phyloP scores from a whole-genome alignment of 164 flowering plant species.

The Buxus sempervirens region DNA sequence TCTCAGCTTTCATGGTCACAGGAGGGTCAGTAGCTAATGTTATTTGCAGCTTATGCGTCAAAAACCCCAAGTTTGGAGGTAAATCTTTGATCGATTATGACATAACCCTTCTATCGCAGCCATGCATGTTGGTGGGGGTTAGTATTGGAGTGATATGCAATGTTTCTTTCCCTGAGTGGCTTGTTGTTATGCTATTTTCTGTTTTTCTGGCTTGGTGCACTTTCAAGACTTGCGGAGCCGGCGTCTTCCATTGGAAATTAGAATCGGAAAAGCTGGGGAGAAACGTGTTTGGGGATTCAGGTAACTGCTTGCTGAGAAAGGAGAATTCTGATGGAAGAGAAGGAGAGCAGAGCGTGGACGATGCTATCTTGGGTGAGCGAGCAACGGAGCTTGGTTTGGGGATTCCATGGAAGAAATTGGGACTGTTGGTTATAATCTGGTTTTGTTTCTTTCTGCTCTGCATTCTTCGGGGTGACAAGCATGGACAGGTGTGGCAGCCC shows the following conservation, averaged over 20 bases:
- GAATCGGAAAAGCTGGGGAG: conserved; percentile 39
- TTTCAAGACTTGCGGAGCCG: conserved; percentile 49
- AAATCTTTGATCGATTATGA: conserved; percentile 52
- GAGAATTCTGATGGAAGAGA: conserved; percentile 11
- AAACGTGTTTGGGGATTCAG: conserved; percentile 15
- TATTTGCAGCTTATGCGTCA: conserved; percentile 26
- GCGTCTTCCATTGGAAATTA: conserved; percentile 42
- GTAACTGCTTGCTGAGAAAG: conserved; percentile 17
- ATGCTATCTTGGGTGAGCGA: conserved; percentile 32
- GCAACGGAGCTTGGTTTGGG: conserved; percentile 5
- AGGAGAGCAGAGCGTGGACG: conserved; percentile 12
- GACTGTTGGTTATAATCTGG: conserved; percentile 50
- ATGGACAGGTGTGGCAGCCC: conserved; percentile 42
- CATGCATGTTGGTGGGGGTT: conserved; percentile 69
- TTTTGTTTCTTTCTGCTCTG: conserved; percentile 45
- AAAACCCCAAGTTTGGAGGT: conserved; percentile 22
- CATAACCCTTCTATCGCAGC: conserved; percentile 58
- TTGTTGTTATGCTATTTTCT: conserved; percentile 49
- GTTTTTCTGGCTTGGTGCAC: conserved; percentile 59
- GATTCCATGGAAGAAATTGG: conserved; percentile 57
- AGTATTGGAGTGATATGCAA: conserved; percentile 72
- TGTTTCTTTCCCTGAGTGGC: conserved; percentile 60
- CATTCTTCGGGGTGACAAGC: conserved; percentile 49
- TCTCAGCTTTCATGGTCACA: conserved; percentile 76
- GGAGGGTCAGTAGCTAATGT: conserved; percentile 67